These are phyloP conservation scores for Euphorbia lathyris DNA, from an alignment of 345 rosid species.

Conservation along the genomic window DNA sequence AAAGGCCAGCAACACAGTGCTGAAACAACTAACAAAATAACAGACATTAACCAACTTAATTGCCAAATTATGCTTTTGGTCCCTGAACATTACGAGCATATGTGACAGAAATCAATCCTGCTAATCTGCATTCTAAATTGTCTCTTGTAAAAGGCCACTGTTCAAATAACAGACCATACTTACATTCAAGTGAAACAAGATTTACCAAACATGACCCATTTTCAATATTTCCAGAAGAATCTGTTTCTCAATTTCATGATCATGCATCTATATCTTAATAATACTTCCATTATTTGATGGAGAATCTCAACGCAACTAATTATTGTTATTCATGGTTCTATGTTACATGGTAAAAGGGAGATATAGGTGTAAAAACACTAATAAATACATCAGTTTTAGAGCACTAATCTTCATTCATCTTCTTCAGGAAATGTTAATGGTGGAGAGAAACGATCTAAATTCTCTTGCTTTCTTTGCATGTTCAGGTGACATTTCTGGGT, in stretches of 20 bases:
- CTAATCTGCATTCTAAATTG: no score
- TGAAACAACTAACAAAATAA: no score
- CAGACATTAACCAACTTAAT: no score
- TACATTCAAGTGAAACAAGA: no score
- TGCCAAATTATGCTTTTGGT: no score
- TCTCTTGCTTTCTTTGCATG: slow-evolving; percentile 63
- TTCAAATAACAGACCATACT: no score
- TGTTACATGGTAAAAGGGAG: not conserved
- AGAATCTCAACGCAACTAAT: not conserved
- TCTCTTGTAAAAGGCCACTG: no score
- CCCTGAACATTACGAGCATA: no score
- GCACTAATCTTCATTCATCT: slow-evolving; percentile 5
- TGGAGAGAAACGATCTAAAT: slow-evolving; percentile 54
- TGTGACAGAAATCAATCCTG: no score
- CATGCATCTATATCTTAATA: not conserved
- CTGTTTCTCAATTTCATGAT: not conserved
- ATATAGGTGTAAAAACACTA: not conserved
- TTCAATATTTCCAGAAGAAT: not conserved
- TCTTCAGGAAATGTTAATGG: slow-evolving; percentile 36
- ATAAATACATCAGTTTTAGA: not conserved
- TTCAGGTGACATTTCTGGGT: slow-evolving; percentile 52
- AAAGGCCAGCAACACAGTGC: no score
- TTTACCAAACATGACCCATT: not conserved
- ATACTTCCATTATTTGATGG: not conserved
- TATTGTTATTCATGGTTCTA: not conserved